Evolutionary conservation across 164 flowering plant species (phyloP).

Genomic region (Magnolia officinalis): DNA sequence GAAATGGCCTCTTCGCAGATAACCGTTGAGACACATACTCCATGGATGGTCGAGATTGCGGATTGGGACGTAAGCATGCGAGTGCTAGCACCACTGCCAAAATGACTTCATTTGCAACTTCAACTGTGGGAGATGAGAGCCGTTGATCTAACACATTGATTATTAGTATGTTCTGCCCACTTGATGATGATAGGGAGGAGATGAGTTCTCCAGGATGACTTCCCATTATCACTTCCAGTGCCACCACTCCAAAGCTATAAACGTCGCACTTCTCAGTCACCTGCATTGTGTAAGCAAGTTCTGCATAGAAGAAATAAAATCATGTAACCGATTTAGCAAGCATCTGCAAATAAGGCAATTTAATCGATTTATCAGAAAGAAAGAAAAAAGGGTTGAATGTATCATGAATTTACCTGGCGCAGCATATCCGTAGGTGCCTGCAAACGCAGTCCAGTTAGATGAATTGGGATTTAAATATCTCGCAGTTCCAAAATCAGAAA

Average conservation of each 20-base stretch:
- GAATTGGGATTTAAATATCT: neutral
- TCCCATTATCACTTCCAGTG: constrained; percentile 9
- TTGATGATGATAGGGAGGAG: neutral
- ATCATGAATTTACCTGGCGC: constrained; percentile 10
- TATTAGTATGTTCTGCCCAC: neutral
- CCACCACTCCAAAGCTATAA: constrained; percentile 13
- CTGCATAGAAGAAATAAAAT: neutral
- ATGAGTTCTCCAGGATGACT: constrained; percentile 11
- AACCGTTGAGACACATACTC: constrained; percentile 5
- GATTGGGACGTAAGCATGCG: constrained; percentile 2
- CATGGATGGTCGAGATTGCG: constrained; percentile 11
- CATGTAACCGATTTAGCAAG: neutral
- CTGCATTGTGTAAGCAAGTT: constrained; percentile 10
- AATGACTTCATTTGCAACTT: neutral
- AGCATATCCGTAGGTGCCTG: constrained; percentile 3
- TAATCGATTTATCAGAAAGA: too few relatives aligned
- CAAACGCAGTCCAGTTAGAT: constrained; percentile 4
- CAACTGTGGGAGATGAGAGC: neutral
- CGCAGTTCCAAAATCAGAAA: constrained; percentile 10
- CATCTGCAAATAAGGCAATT: neutral
- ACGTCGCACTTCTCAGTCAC: constrained; percentile 17
- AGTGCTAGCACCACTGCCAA: neutral
- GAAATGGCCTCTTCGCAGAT: neutral
- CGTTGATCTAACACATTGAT: constrained; percentile 6
- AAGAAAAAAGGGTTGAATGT: neutral